phyloP scores from a whole-genome alignment of 2,329 filamentous ascomycete species.

The Penicillium sp. region DNA sequence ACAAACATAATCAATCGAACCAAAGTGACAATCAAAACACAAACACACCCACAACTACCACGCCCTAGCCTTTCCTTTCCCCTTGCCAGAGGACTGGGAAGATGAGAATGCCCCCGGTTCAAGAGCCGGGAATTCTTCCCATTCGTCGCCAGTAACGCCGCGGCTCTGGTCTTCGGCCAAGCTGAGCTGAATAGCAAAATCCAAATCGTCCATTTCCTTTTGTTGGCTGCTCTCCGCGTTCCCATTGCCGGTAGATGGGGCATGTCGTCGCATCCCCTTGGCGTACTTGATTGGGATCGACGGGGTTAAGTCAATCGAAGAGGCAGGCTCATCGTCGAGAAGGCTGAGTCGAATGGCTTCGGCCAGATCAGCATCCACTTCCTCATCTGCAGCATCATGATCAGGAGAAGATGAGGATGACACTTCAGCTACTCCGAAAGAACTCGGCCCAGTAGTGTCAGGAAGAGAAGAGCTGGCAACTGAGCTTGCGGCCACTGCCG shows the following conservation, averaged over 20 bases:
- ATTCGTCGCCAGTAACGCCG: constrained; percentile 17
- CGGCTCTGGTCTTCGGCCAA: constrained; percentile 55
- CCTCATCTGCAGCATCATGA: constrained; percentile 42
- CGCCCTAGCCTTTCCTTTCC: constrained; percentile 34
- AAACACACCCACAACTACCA: constrained; percentile 7
- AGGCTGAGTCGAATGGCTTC: constrained; percentile 57
- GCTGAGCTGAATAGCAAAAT: constrained; percentile 59
- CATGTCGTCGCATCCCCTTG: constrained; percentile 21
- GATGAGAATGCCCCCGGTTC: constrained; percentile 13
- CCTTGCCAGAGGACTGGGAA: constrained; percentile 23
- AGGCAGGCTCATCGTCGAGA: constrained; percentile 31
- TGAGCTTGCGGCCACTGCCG: constrained; percentile 33
- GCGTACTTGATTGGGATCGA: constrained; percentile 36
- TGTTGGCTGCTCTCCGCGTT: constrained; percentile 37
- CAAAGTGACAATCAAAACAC: neutral
- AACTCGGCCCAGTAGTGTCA: constrained; percentile 34
- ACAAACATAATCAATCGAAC: neutral
- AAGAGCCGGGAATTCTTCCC: constrained; percentile 33
- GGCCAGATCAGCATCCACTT: constrained; percentile 55
- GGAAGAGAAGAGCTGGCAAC: constrained; percentile 37
- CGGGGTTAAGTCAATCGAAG: constrained; percentile 15
- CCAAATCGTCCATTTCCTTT: constrained; percentile 53
- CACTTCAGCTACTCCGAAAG: constrained; percentile 26
- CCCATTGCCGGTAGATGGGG: constrained; percentile 16
- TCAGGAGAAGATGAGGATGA: constrained; percentile 36